Percentiles rank a stretch among this genome's conserved stretches.
Conservation (phyloP, 352 stramenopile genomes). For the Phytophthora constricta region DNA sequence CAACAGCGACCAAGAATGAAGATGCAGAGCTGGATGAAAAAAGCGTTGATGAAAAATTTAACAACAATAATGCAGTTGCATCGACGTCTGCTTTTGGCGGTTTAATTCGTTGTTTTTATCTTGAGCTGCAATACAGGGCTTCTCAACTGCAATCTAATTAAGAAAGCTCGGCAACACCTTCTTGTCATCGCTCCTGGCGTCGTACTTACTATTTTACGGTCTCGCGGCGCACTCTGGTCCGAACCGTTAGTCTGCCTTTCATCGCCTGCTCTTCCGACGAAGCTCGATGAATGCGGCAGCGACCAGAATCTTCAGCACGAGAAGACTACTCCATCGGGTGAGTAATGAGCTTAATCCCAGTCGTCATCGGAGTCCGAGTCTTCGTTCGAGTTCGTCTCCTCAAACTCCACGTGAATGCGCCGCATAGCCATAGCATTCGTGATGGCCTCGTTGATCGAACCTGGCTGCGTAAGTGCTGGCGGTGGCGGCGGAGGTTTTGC, state of each 20-base stretch:
- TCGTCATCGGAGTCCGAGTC: slow-evolving; percentile 83
- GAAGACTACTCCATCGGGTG: slow-evolving; percentile 11
- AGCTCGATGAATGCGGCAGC: slow-evolving; percentile 14
- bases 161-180: slow-evolving; percentile 19
- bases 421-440: slow-evolving; percentile 81
- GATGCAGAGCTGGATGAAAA: neutral
- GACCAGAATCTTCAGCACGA: slow-evolving; percentile 13
- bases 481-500: slow-evolving; percentile 32
- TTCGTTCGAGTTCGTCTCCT: slow-evolving; percentile 63
- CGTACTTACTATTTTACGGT: slow-evolving; percentile 40
- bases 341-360: slow-evolving; percentile 68
- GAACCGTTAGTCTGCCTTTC: slow-evolving; percentile 11
- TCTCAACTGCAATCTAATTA: too few species aligned
- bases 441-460: slow-evolving; percentile 82
- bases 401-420: slow-evolving; percentile 84
- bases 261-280: slow-evolving; percentile 38
- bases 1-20: neutral
- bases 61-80: too few species aligned
- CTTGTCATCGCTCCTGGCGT: slow-evolving; percentile 21
- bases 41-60: too few species aligned
- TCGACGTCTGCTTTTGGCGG: too few species aligned
- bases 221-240: slow-evolving; percentile 14
- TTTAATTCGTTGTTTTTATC: too few species aligned
- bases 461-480: slow-evolving; percentile 44
- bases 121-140: too few species aligned